Evolutionary conservation across 306 rosid species (phyloP).

Genomic region (Fragaria ananassa): DNA sequence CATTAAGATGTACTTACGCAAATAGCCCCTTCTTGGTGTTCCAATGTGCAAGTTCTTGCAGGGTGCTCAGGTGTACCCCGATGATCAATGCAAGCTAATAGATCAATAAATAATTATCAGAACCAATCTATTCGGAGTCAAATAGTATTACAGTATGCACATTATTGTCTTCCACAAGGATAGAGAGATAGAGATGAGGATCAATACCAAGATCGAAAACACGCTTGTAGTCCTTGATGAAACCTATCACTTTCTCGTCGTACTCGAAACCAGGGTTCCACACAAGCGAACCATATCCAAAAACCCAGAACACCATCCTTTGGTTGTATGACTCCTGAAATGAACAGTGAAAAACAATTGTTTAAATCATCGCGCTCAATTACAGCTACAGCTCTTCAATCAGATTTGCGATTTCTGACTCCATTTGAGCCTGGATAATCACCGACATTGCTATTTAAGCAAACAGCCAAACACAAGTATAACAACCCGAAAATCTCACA

Average conservation of each 20-base stretch:
- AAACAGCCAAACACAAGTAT: not conserved
- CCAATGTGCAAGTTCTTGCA: conserved; percentile 90
- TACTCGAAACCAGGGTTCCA: conserved; percentile 96
- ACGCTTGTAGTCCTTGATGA: conserved; percentile 79
- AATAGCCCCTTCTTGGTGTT: conserved; percentile 61
- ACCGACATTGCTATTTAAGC: conserved; percentile 16
- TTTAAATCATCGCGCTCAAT: not conserved
- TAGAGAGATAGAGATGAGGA: too few relatives aligned
- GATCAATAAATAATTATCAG: not conserved
- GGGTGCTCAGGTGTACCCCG: conserved; percentile 90
- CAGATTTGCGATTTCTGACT: too few relatives aligned
- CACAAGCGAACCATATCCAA: conserved; percentile 93
- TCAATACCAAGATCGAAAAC: conserved; percentile 84
- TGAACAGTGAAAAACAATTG: not conserved
- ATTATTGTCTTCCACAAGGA: too few relatives aligned
- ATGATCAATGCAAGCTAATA: conserved; percentile 86
- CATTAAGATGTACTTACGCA: conserved; percentile 56
- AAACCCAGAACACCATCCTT: conserved; percentile 90
- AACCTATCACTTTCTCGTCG: conserved; percentile 76
- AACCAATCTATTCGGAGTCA: not conserved
- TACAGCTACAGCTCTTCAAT: not conserved
- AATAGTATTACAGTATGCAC: not conserved
- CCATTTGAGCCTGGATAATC: not conserved
- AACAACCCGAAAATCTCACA: not conserved
- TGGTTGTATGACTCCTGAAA: conserved; percentile 33